Evolutionary conservation across 2,329 filamentous ascomycete species (phyloP), one percentile per base, ranked within the genome.

Genomic region (Fusarium robinianum): DNA sequence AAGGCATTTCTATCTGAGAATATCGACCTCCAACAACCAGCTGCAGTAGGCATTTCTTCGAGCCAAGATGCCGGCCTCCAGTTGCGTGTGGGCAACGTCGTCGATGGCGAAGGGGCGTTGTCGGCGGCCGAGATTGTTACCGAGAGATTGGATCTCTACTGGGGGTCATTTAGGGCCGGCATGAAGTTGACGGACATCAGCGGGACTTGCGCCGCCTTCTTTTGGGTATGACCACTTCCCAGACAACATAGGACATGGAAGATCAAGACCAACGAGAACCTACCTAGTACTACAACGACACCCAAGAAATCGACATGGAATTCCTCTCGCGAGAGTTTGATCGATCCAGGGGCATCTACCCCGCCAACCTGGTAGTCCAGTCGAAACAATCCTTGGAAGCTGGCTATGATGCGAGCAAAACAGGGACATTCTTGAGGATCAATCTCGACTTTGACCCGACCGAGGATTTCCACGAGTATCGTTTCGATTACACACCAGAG

Each of bases 221-320:
- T 90, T 67, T 92, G 86, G 82, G 84, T 88, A 62, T 58, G 71
- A 60, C 10, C 29, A n/a, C n/a, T n/a, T 34, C 16, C 5, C 5
- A 9, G 4, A 16, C n/a, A 9, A 22, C 5, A 30, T 11, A 30
- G 35, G 34, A 49, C 24, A 49, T 25, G 17, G 17, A 11, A 14
- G 7, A 22, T 32, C 22, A 25, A 88, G n/a, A n/a, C n/a, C n/a
- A n/a, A n/a, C n/a, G n/a, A n/a, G n/a, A n/a, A n/a, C n/a, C n/a
- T n/a, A n/a, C n/a, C n/a, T n/a, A n/a, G 85, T 90, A 88, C 66
- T 81, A 80, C 68, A 88, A 90, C 65, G 83, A 91, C 66, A 86
- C 84, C 1, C 83, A 88, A 61, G 87, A 91, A 60, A 89, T 91
- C 57, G 87, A 91, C 63, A 83, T 91, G 68, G 88, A 92, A 55